Base-by-base conservation (phyloP, 2,329 filamentous ascomycete genomes). In the Xylaria sp. region DNA sequence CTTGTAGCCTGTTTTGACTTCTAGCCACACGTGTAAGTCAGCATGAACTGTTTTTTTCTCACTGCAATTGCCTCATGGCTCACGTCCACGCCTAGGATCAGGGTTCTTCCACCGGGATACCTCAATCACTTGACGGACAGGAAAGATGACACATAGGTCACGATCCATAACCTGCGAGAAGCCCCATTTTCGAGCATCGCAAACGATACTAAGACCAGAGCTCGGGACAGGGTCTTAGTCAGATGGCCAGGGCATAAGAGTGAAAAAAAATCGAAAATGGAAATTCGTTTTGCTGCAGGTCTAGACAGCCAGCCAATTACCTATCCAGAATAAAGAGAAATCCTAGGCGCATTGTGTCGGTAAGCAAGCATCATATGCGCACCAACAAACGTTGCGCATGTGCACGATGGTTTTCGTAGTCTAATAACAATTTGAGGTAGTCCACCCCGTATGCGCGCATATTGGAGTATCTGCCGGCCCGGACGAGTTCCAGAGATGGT, bases 371-470 rank as follows among this genome's bases (percentile, higher is more conserved):
- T 17, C 46, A 31, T 38, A 42, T 42, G 42, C n/a, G n/a, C 54
- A 23, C 42, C 58, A 61, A 40, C 50, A 42, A 23, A 35, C 51
- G 51, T 52, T 57, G 19, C 52, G 40, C 57, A 63, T 40, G 52
- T 63, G 61, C 61, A 35, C 52, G 46, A 49, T 55, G 19, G 31
- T 46, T 37, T 47, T 49, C 38, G 60, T 40, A 45, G 25, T 33
- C 46, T 43, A 50, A 28, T 15, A 35, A 40, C n/a, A 46, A 47
- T 25, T 28, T 14, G 35, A 37, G 28, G 11, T n/a, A 43, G 15
- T 45, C 46, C 47, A 50, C 51, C 56, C 51, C 52, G 25, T 46
- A 54, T 23, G 47, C 56, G 47, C 21, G 46, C 56, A 37, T 40
- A 25, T 38, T 50, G 40, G 23, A 47, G 61, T 43, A 50, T 33